These are phyloP conservation scores for Euphrasia arctica DNA, from an alignment of 305 asterid species.

Conservation along the genomic window DNA sequence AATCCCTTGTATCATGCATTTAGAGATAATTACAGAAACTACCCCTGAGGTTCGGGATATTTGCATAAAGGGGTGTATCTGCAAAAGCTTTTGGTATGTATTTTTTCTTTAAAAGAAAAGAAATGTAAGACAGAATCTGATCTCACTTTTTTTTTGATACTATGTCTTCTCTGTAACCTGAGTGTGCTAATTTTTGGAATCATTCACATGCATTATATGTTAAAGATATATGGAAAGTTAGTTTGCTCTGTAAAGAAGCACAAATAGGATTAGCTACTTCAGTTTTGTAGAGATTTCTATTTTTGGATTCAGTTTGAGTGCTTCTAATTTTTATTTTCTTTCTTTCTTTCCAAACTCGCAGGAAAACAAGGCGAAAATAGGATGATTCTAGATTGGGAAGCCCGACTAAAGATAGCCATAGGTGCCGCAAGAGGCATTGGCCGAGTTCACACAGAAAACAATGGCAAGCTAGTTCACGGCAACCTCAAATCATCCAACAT, in stretches of 20 bases:
- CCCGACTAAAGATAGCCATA: slow-evolving; percentile 59
- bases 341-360: slow-evolving; percentile 24
- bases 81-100: no score
- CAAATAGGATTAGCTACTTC: no score
- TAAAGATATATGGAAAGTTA: no score
- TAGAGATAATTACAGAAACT: background rate
- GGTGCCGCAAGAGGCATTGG: slow-evolving; percentile 82
- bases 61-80: background rate
- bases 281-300: background rate
- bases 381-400: slow-evolving; percentile 57
- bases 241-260: no score
- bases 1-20: slow-evolving; percentile 24
- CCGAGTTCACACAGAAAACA: slow-evolving; percentile 58
- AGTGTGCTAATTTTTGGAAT: no score
- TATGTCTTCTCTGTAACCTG: no score
- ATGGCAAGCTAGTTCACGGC: slow-evolving; percentile 72
- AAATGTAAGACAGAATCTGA: background rate
- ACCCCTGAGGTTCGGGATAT: background rate
- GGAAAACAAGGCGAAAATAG: slow-evolving; percentile 60
- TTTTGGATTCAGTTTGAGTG: background rate
- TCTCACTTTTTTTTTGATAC: background rate
- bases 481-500: slow-evolving; percentile 73
- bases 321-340: background rate
- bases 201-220: no score
- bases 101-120: no score